A percentile compares a stretch with the other conserved stretches of the same genome.
Conservation (phyloP, 2,329 filamentous ascomycete genomes). For the Diaporthe velutina region DNA sequence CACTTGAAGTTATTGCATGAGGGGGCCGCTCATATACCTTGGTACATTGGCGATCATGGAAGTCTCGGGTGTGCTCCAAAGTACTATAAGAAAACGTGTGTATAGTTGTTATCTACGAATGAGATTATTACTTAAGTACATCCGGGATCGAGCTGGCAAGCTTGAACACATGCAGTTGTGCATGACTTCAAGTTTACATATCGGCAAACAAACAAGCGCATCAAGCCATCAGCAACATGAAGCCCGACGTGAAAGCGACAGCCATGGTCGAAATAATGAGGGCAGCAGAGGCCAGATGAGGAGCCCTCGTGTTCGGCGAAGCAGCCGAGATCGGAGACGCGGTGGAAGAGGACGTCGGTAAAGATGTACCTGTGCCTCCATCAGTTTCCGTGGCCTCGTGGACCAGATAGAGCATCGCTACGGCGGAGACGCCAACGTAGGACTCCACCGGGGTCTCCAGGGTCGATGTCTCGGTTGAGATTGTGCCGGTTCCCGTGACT, state of each 20-base stretch:
- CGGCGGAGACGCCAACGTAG: neutral
- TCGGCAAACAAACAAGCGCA: too few relatives aligned
- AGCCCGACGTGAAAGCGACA: constrained; percentile 22
- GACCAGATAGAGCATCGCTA: constrained; percentile 24
- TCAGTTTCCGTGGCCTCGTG: constrained; percentile 9
- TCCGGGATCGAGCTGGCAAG: neutral
- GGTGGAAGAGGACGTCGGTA: neutral
- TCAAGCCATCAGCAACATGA: constrained; percentile 20
- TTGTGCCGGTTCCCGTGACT: neutral
- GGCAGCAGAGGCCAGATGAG: neutral
- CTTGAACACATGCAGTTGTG: neutral
- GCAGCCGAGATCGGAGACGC: neutral
- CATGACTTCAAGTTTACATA: neutral
- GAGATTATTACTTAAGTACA: too few relatives aligned
- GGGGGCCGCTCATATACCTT: too few relatives aligned
- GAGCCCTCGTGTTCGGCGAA: neutral
- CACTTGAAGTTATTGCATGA: neutral
- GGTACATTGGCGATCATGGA: neutral
- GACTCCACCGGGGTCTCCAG: neutral
- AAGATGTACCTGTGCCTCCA: neutral
- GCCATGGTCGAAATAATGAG: constrained; percentile 1
- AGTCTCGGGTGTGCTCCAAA: too few relatives aligned
- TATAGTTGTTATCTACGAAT: neutral
- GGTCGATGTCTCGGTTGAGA: neutral
- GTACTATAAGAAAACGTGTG: neutral